phyloP scores from a whole-genome alignment of 805 yeast species.

The Groenewaldozyma salmanticensis region DNA sequence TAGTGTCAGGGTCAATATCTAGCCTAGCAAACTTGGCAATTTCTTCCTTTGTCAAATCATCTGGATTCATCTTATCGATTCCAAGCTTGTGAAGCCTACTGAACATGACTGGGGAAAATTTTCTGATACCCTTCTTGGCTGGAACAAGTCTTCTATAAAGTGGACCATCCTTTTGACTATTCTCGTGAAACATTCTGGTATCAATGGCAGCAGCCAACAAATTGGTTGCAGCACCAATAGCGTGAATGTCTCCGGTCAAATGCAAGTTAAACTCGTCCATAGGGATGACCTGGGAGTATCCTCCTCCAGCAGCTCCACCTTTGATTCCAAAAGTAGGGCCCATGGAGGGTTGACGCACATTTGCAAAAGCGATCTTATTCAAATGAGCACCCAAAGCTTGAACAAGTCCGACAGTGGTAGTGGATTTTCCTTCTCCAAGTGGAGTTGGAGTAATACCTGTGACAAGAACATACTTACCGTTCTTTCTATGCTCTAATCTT shows the following conservation, averaged over 20 bases:
- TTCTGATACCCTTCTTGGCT: conserved; percentile 66
- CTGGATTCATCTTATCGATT: conserved; percentile 71
- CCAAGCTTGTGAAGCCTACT: conserved; percentile 72
- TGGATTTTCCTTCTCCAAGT: conserved; percentile 94
- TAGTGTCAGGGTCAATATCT: conserved; percentile 81
- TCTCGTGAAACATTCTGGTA: conserved; percentile 93
- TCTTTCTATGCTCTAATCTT: conserved; percentile 50
- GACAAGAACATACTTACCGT: conserved; percentile 84
- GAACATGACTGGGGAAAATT: conserved; percentile 69
- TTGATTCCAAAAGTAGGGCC: conserved; percentile 98
- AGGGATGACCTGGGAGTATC: conserved; percentile 94
- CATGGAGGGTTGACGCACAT: conserved; percentile 96
- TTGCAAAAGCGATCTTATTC: conserved; percentile 75
- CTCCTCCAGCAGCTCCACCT: conserved; percentile 99
- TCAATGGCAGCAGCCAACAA: conserved; percentile 93
- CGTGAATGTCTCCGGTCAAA: conserved; percentile 95
- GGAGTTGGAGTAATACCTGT: conserved; percentile 99
- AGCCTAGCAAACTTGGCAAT: conserved; percentile 65
- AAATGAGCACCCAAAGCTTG: conserved; percentile 93
- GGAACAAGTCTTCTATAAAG: conserved; percentile 84
- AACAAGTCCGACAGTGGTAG: conserved; percentile 94
- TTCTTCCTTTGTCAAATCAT: conserved; percentile 71
- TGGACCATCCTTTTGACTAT: conserved; percentile 71
- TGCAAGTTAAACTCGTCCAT: conserved; percentile 99
- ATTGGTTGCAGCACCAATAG: conserved; percentile 88